Percentiles rank a stretch among this genome's conserved stretches.
These are phyloP conservation scores for Xylaria sp. DNA, from an alignment of 2,329 filamentous ascomycete species.

Conservation along the genomic window DNA sequence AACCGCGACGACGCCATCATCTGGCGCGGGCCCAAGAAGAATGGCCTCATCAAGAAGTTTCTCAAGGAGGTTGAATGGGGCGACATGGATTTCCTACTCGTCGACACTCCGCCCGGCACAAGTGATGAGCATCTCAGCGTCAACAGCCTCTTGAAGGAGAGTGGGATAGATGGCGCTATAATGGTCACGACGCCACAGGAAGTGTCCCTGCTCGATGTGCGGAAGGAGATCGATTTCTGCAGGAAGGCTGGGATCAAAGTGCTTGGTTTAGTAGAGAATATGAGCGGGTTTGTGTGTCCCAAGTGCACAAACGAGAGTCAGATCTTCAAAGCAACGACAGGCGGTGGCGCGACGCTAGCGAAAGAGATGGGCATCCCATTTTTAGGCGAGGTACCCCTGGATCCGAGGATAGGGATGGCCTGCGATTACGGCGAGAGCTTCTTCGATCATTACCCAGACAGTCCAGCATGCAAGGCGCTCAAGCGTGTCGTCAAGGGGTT, in stretches of 20 bases:
- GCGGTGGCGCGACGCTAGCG: constrained; percentile 82
- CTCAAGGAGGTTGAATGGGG: constrained; percentile 99
- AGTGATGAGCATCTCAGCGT: constrained; percentile 95
- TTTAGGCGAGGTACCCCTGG: constrained; percentile 87
- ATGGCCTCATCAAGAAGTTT: constrained; percentile 97
- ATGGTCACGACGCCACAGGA: constrained; percentile 96
- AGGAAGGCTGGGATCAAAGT: constrained; percentile 90
- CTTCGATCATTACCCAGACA: constrained; percentile 92
- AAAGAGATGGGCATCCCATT: constrained; percentile 90
- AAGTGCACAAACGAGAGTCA: constrained; percentile 84
- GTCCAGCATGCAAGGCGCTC: constrained; percentile 86
- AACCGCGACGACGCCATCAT: constrained; percentile 95
- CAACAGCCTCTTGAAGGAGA: constrained; percentile 89
- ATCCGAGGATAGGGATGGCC: constrained; percentile 93
- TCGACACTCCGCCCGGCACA: constrained; percentile 95
- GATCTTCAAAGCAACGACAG: constrained; percentile 92
- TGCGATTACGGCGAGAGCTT: constrained; percentile 99
- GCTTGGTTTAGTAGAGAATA: constrained; percentile 94
- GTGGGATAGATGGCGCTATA: constrained; percentile 91
- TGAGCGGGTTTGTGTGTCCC: constrained; percentile 96
- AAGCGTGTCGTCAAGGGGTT: constrained; percentile 81
- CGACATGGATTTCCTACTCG: constrained; percentile 89
- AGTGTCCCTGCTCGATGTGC: constrained; percentile 88
- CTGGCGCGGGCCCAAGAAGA: constrained; percentile 98
- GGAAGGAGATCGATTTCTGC: constrained; percentile 98